Evolutionary conservation across 2,329 filamentous ascomycete genomes (phyloP).

Genomic region (Xylariaceae sp.): DNA sequence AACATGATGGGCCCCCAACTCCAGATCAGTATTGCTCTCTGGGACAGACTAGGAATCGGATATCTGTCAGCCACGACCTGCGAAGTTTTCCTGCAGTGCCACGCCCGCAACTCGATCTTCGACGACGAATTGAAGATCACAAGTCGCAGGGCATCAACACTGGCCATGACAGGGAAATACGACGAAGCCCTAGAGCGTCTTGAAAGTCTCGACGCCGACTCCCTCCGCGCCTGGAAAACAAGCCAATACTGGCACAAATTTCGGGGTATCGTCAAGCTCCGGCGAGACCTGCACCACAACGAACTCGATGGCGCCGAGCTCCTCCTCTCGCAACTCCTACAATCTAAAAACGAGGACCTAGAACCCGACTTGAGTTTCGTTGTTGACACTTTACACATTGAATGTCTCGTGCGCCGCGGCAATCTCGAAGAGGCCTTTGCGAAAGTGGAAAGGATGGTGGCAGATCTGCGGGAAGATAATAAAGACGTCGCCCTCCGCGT

Average conservation of each 20-base stretch:
- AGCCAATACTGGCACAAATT: constrained; percentile 70
- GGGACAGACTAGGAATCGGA: constrained; percentile 66
- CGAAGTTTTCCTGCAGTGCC: constrained; percentile 72
- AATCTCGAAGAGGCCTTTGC: constrained; percentile 45
- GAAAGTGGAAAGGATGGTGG: constrained; percentile 44
- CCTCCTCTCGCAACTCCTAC: constrained; percentile 49
- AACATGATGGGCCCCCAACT: constrained; percentile 71
- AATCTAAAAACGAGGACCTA: constrained; percentile 47
- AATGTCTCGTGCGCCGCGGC: constrained; percentile 46
- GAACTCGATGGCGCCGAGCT: constrained; percentile 49
- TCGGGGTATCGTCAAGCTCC: constrained; percentile 62
- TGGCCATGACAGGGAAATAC: constrained; percentile 66
- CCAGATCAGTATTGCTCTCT: constrained; percentile 68
- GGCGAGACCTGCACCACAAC: constrained; percentile 55
- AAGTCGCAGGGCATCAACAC: constrained; percentile 65
- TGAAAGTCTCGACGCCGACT: constrained; percentile 55
- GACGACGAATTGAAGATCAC: constrained; percentile 76
- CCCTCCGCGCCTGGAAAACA: constrained; percentile 69
- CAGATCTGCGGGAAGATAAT: constrained; percentile 41
- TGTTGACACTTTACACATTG: constrained; percentile 50
- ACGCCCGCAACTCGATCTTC: constrained; percentile 54
- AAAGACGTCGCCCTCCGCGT: constrained; percentile 62
- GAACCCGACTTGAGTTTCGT: constrained; percentile 50
- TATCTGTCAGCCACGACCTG: constrained; percentile 56
- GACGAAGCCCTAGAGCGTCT: constrained; percentile 61